phyloP scores from a whole-genome alignment of 2,329 filamentous ascomycete species.

The Trichoderma atrobrunneum region DNA sequence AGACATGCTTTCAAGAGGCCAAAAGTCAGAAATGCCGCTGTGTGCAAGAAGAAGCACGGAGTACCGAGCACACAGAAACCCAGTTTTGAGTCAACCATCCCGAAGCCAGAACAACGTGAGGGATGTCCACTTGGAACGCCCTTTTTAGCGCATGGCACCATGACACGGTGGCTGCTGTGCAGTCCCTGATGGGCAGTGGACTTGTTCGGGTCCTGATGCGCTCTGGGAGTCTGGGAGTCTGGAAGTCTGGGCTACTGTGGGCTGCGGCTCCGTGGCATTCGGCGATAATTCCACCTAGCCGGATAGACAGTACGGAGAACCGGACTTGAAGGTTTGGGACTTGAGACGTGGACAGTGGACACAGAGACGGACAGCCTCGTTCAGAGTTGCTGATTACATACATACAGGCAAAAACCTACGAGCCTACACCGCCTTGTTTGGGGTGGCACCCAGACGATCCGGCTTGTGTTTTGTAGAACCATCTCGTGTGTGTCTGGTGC shows the following conservation, averaged over 20 bases:
- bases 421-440: slow-evolving; percentile 10
- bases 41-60: background rate
- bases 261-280: background rate
- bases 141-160: background rate
- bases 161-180: background rate
- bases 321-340: background rate
- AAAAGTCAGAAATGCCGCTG: slow-evolving; percentile 10
- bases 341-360: too few relatives aligned
- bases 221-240: background rate
- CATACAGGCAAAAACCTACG: background rate
- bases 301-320: background rate
- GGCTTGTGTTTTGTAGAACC: background rate
- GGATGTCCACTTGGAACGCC: background rate
- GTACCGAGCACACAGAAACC: background rate
- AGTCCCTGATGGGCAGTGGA: background rate
- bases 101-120: background rate
- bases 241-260: background rate
- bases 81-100: background rate
- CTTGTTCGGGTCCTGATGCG: background rate
- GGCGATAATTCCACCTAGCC: background rate
- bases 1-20: background rate
- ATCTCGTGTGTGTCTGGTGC: background rate
- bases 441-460: background rate
- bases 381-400: background rate
- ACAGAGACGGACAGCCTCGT: background rate